Conservation (phyloP, 345 rosid genomes). For the Eucalyptus marginata region DNA sequence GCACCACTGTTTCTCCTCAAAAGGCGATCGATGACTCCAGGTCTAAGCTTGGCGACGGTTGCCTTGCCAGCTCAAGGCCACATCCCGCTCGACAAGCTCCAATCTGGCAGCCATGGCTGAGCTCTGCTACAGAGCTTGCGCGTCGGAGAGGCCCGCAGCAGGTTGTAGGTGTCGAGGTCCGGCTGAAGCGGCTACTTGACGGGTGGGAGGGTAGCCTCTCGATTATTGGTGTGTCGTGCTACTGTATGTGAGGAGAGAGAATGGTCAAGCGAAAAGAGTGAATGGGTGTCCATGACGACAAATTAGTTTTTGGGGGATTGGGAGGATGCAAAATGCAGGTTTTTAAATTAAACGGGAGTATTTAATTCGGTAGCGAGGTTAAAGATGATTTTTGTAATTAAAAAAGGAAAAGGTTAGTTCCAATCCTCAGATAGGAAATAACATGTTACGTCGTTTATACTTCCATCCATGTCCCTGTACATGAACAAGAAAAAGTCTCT, state of each 20-base stretch:
- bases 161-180: too few species aligned
- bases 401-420: too few species aligned
- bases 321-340: background rate
- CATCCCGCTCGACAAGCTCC: background rate
- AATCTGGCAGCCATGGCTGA: background rate
- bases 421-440: too few species aligned
- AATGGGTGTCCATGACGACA: background rate
- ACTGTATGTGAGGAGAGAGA: background rate
- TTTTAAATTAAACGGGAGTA: background rate
- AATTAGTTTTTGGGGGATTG: background rate
- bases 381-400: background rate
- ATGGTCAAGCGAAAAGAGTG: background rate
- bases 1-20: background rate
- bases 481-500: too few species aligned
- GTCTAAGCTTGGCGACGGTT: background rate
- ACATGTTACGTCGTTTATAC: too few species aligned
- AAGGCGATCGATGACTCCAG: background rate
- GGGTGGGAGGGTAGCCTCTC: background rate
- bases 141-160: background rate
- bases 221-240: background rate
- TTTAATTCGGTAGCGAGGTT: background rate
- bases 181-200: background rate
- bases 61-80: background rate
- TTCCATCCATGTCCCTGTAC: too few species aligned
- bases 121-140: background rate